These are phyloP conservation scores for Singerocomus rubriflavus DNA, from an alignment of 1,284 basidiomycete genomes.

Conservation along the genomic window DNA sequence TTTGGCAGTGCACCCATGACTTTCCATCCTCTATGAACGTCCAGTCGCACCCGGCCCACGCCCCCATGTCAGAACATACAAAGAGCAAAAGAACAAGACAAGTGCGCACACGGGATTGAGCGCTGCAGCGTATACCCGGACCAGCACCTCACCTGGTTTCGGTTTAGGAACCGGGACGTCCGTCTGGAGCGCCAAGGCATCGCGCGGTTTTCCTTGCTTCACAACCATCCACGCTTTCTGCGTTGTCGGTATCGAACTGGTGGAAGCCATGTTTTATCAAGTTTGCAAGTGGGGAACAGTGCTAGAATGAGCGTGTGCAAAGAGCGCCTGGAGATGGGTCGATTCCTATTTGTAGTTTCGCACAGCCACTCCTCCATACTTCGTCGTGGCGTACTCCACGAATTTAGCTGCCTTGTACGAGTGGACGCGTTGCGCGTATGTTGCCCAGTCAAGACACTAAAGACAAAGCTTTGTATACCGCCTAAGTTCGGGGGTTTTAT, in stretches of 20 bases:
- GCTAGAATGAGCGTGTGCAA: too few relatives aligned
- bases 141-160: conserved; percentile 40
- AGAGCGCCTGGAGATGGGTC: too few relatives aligned
- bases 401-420: too few relatives aligned
- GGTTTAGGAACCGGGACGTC: conserved; percentile 46
- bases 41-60: not conserved
- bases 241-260: conserved; percentile 26
- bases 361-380: too few relatives aligned
- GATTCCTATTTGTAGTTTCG: too few relatives aligned
- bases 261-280: conserved; percentile 4
- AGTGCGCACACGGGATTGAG: conserved; percentile 62
- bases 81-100: not conserved
- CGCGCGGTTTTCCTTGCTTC: conserved; percentile 40
- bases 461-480: too few relatives aligned
- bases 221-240: conserved; percentile 43
- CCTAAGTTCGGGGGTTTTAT: too few relatives aligned
- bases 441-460: too few relatives aligned
- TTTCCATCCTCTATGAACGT: conserved; percentile 48
- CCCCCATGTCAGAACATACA: not conserved
- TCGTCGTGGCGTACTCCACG: too few relatives aligned
- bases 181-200: conserved; percentile 44
- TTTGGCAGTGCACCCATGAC: conserved; percentile 51
- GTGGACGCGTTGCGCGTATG: too few relatives aligned
- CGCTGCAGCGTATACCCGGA: conserved; percentile 61
- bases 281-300: too few relatives aligned